A percentile compares a stretch with the other conserved stretches of the same genome.
Conservation (phyloP, 2,329 filamentous ascomycete genomes). For the Rhynchosporium secalis region DNA sequence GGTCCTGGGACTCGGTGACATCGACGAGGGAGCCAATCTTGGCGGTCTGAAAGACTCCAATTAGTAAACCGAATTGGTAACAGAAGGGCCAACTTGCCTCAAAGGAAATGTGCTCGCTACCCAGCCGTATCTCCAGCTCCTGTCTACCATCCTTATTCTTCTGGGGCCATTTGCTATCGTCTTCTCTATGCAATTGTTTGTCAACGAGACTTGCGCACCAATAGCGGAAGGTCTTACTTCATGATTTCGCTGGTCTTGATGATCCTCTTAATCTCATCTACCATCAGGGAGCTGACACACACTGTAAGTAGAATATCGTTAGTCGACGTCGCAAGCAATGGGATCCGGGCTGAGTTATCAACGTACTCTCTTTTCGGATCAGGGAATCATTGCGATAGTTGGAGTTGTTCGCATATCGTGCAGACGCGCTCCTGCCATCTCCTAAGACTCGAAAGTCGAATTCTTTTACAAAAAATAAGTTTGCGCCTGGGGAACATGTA, state of each 20-base stretch:
- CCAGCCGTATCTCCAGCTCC: conserved; percentile 90
- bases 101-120: conserved; percentile 95
- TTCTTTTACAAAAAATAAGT: conserved; percentile 56
- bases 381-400: conserved; percentile 99
- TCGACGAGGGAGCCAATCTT: conserved; percentile 98
- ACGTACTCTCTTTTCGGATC: conserved; percentile 97
- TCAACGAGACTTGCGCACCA: not conserved
- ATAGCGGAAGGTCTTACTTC: conserved; percentile 61
- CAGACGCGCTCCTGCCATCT: conserved; percentile 89
- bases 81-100: conserved; percentile 59
- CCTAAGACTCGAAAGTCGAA: conserved; percentile 94
- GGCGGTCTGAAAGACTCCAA: conserved; percentile 65
- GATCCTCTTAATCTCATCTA: conserved; percentile 94
- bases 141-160: conserved; percentile 99
- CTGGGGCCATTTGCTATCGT: conserved; percentile 96
- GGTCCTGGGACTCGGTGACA: conserved; percentile 93
- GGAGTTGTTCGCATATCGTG: conserved; percentile 98
- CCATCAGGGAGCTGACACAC: conserved; percentile 89
- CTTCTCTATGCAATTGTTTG: conserved; percentile 65
- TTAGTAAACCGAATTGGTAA: not conserved
- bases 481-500: not conserved
- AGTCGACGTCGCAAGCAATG: conserved; percentile 15
- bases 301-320: conserved; percentile 54
- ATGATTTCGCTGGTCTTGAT: conserved; percentile 97
- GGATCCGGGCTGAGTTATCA: not conserved